Percentiles rank a stretch among this genome's conserved stretches.
These are phyloP conservation scores for Quercus berberidifolia DNA, from an alignment of 306 rosid genomes.

Conservation along the genomic window DNA sequence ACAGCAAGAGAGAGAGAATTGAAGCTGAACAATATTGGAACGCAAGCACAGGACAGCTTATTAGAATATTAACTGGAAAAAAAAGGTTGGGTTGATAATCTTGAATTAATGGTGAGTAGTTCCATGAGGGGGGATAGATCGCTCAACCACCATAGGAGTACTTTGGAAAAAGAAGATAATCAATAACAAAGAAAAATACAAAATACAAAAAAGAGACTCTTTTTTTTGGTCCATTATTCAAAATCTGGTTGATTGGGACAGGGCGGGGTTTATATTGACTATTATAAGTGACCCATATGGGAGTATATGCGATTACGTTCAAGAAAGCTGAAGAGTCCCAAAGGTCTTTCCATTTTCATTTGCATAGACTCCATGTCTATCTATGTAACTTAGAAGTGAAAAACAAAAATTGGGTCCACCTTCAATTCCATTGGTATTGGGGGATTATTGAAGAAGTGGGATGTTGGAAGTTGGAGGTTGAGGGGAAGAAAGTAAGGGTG, in stretches of 20 bases:
- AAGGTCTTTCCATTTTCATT: no score
- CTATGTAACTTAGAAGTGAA: background rate
- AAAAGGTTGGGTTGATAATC: constrained; percentile 21
- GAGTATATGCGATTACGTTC: no score
- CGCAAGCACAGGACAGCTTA: background rate
- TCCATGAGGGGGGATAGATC: constrained; percentile 22
- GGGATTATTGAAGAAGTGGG: background rate
- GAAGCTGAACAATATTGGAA: background rate
- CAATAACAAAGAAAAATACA: background rate
- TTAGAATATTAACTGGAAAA: background rate
- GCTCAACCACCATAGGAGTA: constrained; percentile 43
- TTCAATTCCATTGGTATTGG: background rate
- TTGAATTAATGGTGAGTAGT: constrained; percentile 42
- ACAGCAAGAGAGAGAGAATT: no score
- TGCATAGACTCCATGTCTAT: background rate
- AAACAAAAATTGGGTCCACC: background rate
- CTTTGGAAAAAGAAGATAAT: background rate
- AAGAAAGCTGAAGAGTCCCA: no score
- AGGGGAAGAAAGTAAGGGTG: background rate
- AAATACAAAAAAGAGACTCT: background rate
- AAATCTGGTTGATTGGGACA: no score
- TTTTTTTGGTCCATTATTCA: background rate
- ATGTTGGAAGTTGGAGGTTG: background rate
- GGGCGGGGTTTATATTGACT: no score
- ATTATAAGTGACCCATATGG: no score